Evolutionary conservation across 148 eudicot species (phyloP).

Genomic region (Silene conica): DNA sequence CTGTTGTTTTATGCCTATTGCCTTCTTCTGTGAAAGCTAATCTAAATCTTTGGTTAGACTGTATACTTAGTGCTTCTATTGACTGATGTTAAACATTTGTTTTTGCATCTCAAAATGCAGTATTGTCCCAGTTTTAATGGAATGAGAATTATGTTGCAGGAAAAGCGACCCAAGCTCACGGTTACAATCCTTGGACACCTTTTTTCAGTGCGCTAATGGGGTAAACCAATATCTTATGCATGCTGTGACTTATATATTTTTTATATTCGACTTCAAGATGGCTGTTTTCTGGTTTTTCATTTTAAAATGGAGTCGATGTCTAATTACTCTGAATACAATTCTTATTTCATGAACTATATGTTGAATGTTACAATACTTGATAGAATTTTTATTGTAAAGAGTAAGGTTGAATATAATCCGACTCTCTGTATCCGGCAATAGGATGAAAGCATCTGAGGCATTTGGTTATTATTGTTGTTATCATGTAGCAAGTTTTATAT

Average conservation of each 20-base stretch:
- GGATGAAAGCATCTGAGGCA: too few relatives aligned
- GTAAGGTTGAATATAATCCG: too few relatives aligned
- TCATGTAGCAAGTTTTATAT: background rate
- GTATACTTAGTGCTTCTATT: background rate
- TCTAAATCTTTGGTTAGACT: background rate
- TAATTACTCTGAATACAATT: too few relatives aligned
- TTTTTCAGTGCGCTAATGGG: slow-evolving; percentile 67
- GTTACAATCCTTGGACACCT: slow-evolving; percentile 34
- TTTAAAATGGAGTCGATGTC: too few relatives aligned
- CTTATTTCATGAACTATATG: too few relatives aligned
- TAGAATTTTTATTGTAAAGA: too few relatives aligned
- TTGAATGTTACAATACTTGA: too few relatives aligned
- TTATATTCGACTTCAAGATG: background rate
- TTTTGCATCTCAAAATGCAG: background rate
- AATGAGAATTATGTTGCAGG: slow-evolving; percentile 40
- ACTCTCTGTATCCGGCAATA: too few relatives aligned
- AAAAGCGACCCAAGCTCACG: slow-evolving; percentile 48
- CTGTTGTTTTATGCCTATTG: slow-evolving; percentile 56
- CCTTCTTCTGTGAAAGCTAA: slow-evolving; percentile 60
- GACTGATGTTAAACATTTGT: background rate
- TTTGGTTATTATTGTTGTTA: background rate
- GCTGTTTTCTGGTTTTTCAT: background rate
- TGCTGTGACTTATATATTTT: background rate
- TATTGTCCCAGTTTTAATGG: background rate
- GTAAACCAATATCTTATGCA: slow-evolving; percentile 22